Evolutionary conservation across 768 basidiomycete species (phyloP).

Genomic region (Trametes elegans): DNA sequence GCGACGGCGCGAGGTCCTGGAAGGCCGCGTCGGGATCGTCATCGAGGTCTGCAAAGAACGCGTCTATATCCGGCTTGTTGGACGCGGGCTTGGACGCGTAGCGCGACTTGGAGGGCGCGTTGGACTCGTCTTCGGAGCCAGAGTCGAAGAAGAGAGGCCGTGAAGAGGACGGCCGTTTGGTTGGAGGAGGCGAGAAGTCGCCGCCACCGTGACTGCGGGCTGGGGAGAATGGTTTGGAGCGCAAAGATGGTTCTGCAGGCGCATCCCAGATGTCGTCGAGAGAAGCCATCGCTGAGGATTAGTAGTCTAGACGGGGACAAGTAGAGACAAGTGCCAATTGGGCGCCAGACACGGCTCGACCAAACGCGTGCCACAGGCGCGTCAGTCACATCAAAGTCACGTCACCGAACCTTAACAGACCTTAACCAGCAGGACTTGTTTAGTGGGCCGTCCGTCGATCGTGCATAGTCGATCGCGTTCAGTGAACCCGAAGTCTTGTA

Average conservation of each 20-base stretch:
- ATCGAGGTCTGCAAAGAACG: constrained; percentile 47
- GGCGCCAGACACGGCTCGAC: no score
- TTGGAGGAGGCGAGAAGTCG: constrained; percentile 9
- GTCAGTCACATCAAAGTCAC: constrained; percentile 10
- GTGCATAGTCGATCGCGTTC: not conserved
- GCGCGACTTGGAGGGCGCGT: constrained; percentile 13
- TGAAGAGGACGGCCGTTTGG: constrained; percentile 32
- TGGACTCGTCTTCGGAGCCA: constrained; percentile 51
- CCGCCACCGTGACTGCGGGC: constrained; percentile 22
- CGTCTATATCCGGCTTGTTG: constrained; percentile 35
- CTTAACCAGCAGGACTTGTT: no score
- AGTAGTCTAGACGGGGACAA: no score
- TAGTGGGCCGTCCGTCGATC: not conserved
- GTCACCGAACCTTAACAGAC: no score
- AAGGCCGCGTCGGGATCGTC: constrained; percentile 44
- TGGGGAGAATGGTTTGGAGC: constrained; percentile 6
- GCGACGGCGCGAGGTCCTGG: constrained; percentile 42
- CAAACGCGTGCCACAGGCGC: constrained; percentile 13
- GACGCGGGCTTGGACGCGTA: constrained; percentile 22
- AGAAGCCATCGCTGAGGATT: constrained; percentile 24
- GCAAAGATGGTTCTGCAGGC: constrained; percentile 35
- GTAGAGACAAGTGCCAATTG: no score
- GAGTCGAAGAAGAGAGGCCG: constrained; percentile 54
- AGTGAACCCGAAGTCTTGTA: not conserved
- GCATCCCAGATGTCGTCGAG: constrained; percentile 64